Evolutionary conservation across 345 rosid genomes (phyloP), one percentile per base, ranked within the genome.

Genomic region (Aquilaria yunnanensis): DNA sequence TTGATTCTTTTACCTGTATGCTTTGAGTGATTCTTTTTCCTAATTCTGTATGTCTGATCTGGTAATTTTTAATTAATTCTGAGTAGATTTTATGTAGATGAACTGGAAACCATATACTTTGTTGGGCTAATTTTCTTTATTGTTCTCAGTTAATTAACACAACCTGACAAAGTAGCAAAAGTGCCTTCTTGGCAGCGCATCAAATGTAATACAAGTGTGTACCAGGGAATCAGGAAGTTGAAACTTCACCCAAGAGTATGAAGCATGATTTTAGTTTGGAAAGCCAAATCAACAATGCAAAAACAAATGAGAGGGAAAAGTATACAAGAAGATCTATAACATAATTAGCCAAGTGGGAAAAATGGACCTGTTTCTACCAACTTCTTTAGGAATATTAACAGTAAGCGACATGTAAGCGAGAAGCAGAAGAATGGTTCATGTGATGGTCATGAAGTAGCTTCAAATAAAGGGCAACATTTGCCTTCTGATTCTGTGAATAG

Each of bases 41-140:
- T 77, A 57, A 68, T 66, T 46, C 65, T 90, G 98, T 92, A 82
- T 61, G 74, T 74, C 60, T 63, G 54, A 51, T 6, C 43, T 9
- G 0, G 43, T 37, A 37, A 37, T 4, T 37, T 37, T 9, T 37
- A 37, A 37, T 37, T 37, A 37, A 37, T 37, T 37, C 8, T 37
- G 7, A 5, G 43, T 9, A 7, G 5, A 37, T 37, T 37, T 23
- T 37, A 4, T 37, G 8, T 7, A 37, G 7, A 37, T 37, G 7
- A 37, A 37, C 7, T 37, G 1, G 43, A 9, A 37, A 9, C 43
- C 43, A 9, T 37, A 37, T 37, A 37, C 8, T 37, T 37, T 3
- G 43, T 37, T 37, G 43, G 43, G 43, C 43, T 37, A 37, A 37
- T 37, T 37, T 37, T 0, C 43, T 37, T 37, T 5, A 37, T 9